Evolutionary conservation across 2,329 filamentous ascomycete species (phyloP).

Genomic region (Alternaria arbusti): DNA sequence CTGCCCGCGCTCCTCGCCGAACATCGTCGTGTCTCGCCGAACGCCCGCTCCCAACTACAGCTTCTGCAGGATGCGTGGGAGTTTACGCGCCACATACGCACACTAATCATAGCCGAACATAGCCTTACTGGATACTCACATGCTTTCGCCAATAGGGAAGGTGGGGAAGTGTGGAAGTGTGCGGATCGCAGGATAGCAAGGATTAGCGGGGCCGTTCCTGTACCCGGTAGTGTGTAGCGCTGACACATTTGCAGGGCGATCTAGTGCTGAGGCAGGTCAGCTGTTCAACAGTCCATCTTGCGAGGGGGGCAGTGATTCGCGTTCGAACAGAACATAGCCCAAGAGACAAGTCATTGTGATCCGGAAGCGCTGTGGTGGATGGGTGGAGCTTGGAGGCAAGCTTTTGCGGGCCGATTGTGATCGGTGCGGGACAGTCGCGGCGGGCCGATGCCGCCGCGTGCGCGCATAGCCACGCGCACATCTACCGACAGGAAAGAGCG

Average conservation of each 20-base stretch:
- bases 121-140: neutral
- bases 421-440: neutral
- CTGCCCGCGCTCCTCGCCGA: neutral
- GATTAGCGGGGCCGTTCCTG: neutral
- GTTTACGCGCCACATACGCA: constrained; percentile 8
- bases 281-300: neutral
- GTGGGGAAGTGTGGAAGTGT: neutral
- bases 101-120: constrained; percentile 9
- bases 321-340: neutral
- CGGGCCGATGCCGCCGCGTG: neutral
- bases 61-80: constrained; percentile 5
- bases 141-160: neutral
- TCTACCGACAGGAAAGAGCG: neutral
- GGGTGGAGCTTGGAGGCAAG: neutral
- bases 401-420: neutral
- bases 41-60: neutral
- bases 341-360: neutral
- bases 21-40: neutral
- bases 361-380: neutral
- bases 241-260: constrained; percentile 1
- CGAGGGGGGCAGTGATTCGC: neutral
- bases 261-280: constrained; percentile 4
- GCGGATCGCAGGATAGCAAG: neutral
- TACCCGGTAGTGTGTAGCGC: neutral
- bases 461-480: neutral